Evolutionary conservation across 805 yeast species (phyloP), one percentile per base, ranked within the genome.

Genomic region (Debaryomyces tyrocola): DNA sequence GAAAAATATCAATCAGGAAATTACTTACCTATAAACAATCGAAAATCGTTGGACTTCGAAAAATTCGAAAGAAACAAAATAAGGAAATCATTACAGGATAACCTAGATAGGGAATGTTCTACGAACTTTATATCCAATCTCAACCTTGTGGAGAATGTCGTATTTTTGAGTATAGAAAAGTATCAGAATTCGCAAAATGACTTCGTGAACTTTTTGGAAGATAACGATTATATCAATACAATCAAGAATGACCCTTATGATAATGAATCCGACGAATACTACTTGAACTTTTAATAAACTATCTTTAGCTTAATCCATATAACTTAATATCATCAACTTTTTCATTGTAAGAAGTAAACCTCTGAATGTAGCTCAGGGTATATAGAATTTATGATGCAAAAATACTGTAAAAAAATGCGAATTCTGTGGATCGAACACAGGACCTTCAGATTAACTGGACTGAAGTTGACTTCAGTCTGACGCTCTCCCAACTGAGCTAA

Each of bases 381-480:
- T n/a, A n/a, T n/a, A 17, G 18, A 4, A 4, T 17, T 17, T 17
- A 17, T 17, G 18, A 24, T 24, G 27, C 27, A 28, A 33, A 41
- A 37, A 59, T 59, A 66, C 4, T 17, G 18, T 4, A 58, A 53
- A 58, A 53, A 69, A 44, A 56, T 79, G 84, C 84, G 82, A 77
- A 66, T 77, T 79, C 80, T 82, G 88, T 81, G 89, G 88, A 82
- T 84, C 85, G 89, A 84, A 84, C 88, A 81, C 88, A 82, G 85
- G 87, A 83, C 90, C 89, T 84, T 79, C 87, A 83, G 87, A 83
- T 83, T 58, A 59, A 56, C 61, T 61, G 60, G 62, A 63, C 67
- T 56, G 60, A 59, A 60, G 59, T 57, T 53, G 27, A 52, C 67
- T 62, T 62, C 67, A 62, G 67, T 62, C 67, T 62, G 65, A 60